phyloP scores from a whole-genome alignment of 805 yeast species.

The Priceomyces medius region DNA sequence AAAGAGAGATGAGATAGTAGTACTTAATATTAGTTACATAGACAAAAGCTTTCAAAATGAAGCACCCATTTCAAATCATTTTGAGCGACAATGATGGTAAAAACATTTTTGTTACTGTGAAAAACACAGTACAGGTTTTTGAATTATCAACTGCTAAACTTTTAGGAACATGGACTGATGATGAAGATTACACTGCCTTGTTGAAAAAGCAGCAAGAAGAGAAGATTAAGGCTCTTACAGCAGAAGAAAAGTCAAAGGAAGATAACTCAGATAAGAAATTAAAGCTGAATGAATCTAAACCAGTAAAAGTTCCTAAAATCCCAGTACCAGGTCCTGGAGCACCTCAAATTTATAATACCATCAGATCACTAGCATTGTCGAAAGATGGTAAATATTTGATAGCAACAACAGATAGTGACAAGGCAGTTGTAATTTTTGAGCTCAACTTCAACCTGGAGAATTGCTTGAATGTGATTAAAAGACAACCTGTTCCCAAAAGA shows the following conservation, averaged over 20 bases:
- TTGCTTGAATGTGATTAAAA: slow-evolving; percentile 53
- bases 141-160: slow-evolving; percentile 35
- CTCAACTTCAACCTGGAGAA: slow-evolving; percentile 35
- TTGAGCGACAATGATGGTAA: slow-evolving; percentile 44
- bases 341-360: slow-evolving; percentile 63
- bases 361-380: slow-evolving; percentile 59
- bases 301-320: slow-evolving; percentile 45
- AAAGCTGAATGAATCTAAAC: slow-evolving; percentile 25
- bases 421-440: slow-evolving; percentile 65
- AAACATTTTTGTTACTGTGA: slow-evolving; percentile 54
- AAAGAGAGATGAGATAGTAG: not conserved
- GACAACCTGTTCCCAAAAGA: slow-evolving; percentile 84
- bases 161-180: slow-evolving; percentile 66
- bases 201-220: slow-evolving; percentile 50
- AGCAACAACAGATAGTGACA: slow-evolving; percentile 79
- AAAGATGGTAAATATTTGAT: slow-evolving; percentile 53
- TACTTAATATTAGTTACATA: not conserved
- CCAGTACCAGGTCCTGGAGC: slow-evolving; percentile 70
- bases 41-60: slow-evolving; percentile 33
- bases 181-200: slow-evolving; percentile 45
- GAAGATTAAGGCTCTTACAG: slow-evolving; percentile 30
- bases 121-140: slow-evolving; percentile 59
- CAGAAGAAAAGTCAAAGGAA: slow-evolving; percentile 26
- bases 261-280: slow-evolving; percentile 20
- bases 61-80: slow-evolving; percentile 70